A percentile compares a stretch with the other conserved stretches of the same genome.
phyloP scores from a whole-genome alignment of 2,329 filamentous ascomycete species.

The Aspergillus nomiae region DNA sequence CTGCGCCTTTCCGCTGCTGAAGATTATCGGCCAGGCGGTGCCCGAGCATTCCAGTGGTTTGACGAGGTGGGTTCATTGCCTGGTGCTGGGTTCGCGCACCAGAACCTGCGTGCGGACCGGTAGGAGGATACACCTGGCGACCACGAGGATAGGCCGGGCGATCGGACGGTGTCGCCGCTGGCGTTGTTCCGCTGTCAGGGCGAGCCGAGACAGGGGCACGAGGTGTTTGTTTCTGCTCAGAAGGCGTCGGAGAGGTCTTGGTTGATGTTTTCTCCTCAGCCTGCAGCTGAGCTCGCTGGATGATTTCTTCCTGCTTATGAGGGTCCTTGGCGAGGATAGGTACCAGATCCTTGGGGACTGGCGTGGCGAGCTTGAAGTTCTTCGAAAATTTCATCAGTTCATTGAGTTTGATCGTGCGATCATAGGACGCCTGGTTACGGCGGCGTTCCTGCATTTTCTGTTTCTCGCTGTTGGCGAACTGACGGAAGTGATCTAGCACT shows the following conservation, averaged over 20 bases:
- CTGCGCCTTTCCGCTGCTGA: slow-evolving; percentile 52
- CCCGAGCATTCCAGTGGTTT: slow-evolving; percentile 49
- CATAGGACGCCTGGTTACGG: slow-evolving; percentile 60
- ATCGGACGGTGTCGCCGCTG: slow-evolving; percentile 44
- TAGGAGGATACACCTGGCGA: slow-evolving; percentile 50
- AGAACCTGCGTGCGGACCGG: slow-evolving; percentile 48
- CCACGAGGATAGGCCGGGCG: slow-evolving; percentile 51
- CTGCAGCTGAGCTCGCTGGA: slow-evolving; percentile 80
- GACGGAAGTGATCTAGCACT: slow-evolving; percentile 64
- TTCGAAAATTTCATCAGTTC: slow-evolving; percentile 94
- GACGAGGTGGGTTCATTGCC: slow-evolving; percentile 43
- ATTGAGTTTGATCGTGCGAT: slow-evolving; percentile 89
- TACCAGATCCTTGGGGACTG: slow-evolving; percentile 87
- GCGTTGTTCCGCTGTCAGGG: slow-evolving; percentile 42
- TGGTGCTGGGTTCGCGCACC: slow-evolving; percentile 46
- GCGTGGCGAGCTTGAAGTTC: slow-evolving; percentile 91
- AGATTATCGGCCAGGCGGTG: slow-evolving; percentile 55
- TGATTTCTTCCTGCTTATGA: slow-evolving; percentile 89
- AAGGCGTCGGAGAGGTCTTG: slow-evolving; percentile 47
- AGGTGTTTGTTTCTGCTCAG: slow-evolving; percentile 56
- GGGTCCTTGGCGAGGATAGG: slow-evolving; percentile 96
- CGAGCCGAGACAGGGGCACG: slow-evolving; percentile 50
- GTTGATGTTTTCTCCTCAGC: slow-evolving; percentile 59
- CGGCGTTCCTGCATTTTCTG: slow-evolving; percentile 60
- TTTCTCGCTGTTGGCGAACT: slow-evolving; percentile 65